These are phyloP conservation scores for Hirschfeldia incana DNA, from an alignment of 345 rosid species.

Conservation along the genomic window DNA sequence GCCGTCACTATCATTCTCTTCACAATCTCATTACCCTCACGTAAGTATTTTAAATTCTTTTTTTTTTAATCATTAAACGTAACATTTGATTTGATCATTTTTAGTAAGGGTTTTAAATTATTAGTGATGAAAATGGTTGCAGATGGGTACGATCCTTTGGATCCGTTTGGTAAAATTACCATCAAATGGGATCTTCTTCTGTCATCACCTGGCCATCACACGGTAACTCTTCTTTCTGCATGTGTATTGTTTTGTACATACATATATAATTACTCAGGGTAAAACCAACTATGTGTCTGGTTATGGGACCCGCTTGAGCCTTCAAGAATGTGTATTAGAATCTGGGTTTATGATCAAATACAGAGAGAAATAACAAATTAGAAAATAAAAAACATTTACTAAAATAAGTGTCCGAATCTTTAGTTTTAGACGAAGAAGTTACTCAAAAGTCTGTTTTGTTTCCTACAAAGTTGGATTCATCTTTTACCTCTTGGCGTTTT, in stretches of 20 bases:
- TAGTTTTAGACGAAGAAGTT: conserved; percentile 19
- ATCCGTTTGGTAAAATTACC: conserved; percentile 72
- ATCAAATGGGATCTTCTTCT: conserved; percentile 85
- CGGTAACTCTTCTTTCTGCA: conserved; percentile 42
- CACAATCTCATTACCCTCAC: conserved; percentile 36
- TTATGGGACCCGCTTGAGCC: conserved; percentile 13
- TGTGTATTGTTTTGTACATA: neutral
- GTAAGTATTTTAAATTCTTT: conserved; percentile 36
- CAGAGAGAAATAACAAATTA: neutral
- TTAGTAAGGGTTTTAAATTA: conserved; percentile 4
- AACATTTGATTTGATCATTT: neutral
- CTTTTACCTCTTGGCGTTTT: neutral
- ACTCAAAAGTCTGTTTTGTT: conserved; percentile 23
- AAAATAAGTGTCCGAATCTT: conserved; percentile 29
- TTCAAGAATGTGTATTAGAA: neutral
- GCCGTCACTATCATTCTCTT: conserved; percentile 36
- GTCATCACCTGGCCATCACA: conserved; percentile 35
- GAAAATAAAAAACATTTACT: neutral
- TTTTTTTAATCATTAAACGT: neutral
- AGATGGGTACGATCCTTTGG: conserved; percentile 88
- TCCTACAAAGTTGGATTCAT: conserved; percentile 21
- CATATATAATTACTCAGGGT: no score
- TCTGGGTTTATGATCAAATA: conserved; percentile 32
- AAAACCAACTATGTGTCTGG: neutral
- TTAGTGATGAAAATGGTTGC: conserved; percentile 26